Evolutionary conservation across 2,329 filamentous ascomycete species (phyloP).

Genomic region (Leptographium radiaticola): DNA sequence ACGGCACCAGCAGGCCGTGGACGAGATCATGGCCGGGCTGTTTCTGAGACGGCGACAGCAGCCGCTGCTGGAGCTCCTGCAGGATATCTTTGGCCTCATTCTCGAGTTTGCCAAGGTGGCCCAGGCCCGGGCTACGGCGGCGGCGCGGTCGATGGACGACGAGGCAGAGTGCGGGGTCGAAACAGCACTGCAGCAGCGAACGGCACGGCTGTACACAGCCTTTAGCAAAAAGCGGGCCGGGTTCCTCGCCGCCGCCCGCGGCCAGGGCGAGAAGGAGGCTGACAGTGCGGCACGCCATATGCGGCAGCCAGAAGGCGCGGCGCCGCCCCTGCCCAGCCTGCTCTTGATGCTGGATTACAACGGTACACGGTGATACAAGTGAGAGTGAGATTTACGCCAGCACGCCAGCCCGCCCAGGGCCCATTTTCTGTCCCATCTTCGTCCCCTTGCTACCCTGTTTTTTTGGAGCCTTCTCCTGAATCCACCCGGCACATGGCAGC

Average conservation of each 20-base stretch:
- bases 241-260: constrained; percentile 61
- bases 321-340: constrained; percentile 13
- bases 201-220: constrained; percentile 39
- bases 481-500: constrained; percentile 5
- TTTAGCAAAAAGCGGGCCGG: constrained; percentile 62
- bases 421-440: background rate
- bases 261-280: constrained; percentile 50
- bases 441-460: constrained; percentile 1
- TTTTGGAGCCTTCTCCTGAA: constrained; percentile 1
- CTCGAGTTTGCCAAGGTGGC: constrained; percentile 52
- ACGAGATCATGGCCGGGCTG: constrained; percentile 61
- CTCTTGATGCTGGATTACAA: constrained; percentile 19
- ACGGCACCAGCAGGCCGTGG: constrained; percentile 59
- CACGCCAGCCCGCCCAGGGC: background rate
- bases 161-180: constrained; percentile 4
- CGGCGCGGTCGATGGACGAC: background rate
- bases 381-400: background rate
- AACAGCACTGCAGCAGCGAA: background rate
- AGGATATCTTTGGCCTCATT: constrained; percentile 64
- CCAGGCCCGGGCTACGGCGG: constrained; percentile 21
- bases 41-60: constrained; percentile 64
- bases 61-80: constrained; percentile 57
- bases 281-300: constrained; percentile 19
- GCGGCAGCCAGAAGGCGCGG: constrained; percentile 10
- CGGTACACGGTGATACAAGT: constrained; percentile 1